Conservation (phyloP, 129 eudicot species). For the Flaveria ramosissima region DNA sequence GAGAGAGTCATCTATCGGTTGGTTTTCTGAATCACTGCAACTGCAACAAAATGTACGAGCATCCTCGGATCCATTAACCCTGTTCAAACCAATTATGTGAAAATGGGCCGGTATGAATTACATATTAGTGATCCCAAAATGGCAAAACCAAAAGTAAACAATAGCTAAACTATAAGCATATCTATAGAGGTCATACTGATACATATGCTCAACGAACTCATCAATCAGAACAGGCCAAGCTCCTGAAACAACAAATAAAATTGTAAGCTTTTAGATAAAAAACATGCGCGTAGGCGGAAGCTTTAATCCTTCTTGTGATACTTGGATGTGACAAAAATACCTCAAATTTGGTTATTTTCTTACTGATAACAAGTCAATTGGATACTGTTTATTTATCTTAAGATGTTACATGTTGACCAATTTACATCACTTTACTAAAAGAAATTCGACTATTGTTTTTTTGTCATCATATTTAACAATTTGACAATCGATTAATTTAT, state of each 20-base stretch:
- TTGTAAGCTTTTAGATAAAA: conserved; percentile 4
- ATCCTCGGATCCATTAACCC: conserved; percentile 55
- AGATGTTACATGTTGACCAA: background rate
- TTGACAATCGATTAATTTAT: background rate
- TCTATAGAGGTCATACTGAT: conserved; percentile 49
- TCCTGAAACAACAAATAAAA: conserved; percentile 45
- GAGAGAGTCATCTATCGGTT: conserved; percentile 42
- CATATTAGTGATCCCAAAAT: background rate
- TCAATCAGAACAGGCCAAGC: conserved; percentile 96
- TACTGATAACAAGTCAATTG: background rate
- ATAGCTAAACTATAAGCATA: background rate
- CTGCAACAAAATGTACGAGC: conserved; percentile 42
- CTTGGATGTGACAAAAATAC: background rate
- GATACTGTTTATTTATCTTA: background rate
- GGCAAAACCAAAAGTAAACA: background rate
- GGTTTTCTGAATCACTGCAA: conserved; percentile 59
- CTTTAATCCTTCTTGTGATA: background rate
- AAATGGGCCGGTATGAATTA: background rate
- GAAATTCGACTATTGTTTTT: background rate
- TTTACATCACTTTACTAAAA: background rate
- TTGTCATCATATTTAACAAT: background rate
- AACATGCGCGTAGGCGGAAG: background rate
- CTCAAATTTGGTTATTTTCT: background rate
- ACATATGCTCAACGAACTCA: conserved; percentile 99
- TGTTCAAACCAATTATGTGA: conserved; percentile 27